These are phyloP conservation scores for Boletus smithii DNA, from an alignment of 1,284 basidiomycete genomes.

Conservation along the genomic window DNA sequence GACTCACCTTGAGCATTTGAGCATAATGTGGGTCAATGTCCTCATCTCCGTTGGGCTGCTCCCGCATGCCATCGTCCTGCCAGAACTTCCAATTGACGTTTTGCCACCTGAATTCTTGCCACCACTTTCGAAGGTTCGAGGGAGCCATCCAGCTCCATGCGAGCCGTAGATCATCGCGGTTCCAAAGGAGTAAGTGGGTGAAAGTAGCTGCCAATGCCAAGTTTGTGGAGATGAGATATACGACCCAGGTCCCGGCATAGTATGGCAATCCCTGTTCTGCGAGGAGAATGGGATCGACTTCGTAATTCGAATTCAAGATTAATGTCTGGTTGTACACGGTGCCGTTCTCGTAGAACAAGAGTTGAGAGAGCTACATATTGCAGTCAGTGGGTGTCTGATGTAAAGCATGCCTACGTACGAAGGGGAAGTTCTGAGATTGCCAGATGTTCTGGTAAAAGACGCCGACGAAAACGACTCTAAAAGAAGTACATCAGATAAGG, in stretches of 20 bases:
- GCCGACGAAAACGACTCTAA: conserved; percentile 41
- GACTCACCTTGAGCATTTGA: conserved; percentile 53
- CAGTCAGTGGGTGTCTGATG: background rate
- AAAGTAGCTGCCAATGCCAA: conserved; percentile 46
- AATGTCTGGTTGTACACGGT: conserved; percentile 44
- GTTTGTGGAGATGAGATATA: conserved; percentile 31
- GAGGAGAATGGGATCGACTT: conserved; percentile 44
- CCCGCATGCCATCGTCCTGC: conserved; percentile 39
- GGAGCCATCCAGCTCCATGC: conserved; percentile 46
- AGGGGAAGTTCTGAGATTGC: conserved; percentile 47
- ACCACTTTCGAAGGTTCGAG: conserved; percentile 21
- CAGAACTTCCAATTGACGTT: conserved; percentile 46
- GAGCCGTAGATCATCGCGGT: conserved; percentile 39
- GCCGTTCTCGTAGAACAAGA: conserved; percentile 51
- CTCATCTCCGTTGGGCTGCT: conserved; percentile 25
- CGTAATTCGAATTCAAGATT: conserved; percentile 48
- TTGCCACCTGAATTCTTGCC: conserved; percentile 23
- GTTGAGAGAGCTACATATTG: conserved; percentile 41
- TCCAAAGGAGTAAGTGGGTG: conserved; percentile 52
- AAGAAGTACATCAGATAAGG: conserved; percentile 1
- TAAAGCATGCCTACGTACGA: conserved; percentile 31
- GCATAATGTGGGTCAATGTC: conserved; percentile 51
- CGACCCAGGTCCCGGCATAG: conserved; percentile 40
- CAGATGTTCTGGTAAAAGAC: conserved; percentile 48
- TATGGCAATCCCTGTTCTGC: conserved; percentile 42